A percentile compares a stretch with the other conserved stretches of the same genome.
Conservation (phyloP, 2,329 filamentous ascomycete species). For the Claviceps quebecensis region DNA sequence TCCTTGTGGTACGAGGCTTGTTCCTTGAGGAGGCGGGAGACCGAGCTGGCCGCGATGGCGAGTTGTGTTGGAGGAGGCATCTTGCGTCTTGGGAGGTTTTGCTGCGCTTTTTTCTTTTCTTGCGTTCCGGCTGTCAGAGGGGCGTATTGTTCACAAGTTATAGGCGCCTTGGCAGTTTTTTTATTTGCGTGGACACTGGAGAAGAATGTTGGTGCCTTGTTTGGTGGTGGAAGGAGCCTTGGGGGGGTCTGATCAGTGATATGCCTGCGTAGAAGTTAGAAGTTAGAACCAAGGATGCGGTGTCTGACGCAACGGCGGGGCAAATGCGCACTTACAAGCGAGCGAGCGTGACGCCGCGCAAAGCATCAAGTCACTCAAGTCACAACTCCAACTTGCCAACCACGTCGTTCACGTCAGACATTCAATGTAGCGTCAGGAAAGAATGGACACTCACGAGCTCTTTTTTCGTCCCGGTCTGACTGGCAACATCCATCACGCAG, state of each 20-base stretch:
- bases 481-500: neutral
- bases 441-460: neutral
- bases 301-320: neutral
- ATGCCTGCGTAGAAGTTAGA: neutral
- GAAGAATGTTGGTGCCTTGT: neutral
- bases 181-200: neutral
- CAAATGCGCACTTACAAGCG: neutral
- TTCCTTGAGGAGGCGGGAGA: slow-evolving; percentile 80
- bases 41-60: slow-evolving; percentile 63
- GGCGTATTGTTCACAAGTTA: too few relatives aligned
- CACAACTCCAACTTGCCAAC: neutral
- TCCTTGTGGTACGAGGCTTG: slow-evolving; percentile 84
- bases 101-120: neutral
- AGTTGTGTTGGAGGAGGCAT: slow-evolving; percentile 72
- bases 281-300: too few relatives aligned
- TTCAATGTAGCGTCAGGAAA: neutral
- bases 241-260: neutral
- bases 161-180: too few relatives aligned
- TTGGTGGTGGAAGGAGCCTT: neutral
- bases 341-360: neutral
- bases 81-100: slow-evolving; percentile 7
- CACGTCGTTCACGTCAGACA: neutral
- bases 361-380: neutral
- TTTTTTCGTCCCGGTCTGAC: neutral
- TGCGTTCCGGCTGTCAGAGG: too few relatives aligned